Evolutionary conservation across 768 basidiomycete genomes (phyloP).

Genomic region (Asterophora lycoperdoides): DNA sequence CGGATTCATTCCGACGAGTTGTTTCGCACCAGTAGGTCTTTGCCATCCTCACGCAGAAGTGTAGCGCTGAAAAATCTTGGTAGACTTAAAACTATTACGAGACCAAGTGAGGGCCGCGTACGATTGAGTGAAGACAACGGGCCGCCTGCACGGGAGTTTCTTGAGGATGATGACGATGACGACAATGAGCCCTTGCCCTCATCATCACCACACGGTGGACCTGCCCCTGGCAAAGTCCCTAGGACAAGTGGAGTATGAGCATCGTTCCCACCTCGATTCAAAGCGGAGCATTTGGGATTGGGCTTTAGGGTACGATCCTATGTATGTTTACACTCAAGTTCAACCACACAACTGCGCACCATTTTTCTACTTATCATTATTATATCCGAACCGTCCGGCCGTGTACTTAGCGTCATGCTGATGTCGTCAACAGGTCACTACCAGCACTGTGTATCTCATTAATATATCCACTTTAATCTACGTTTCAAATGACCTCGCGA

Average conservation of each 20-base stretch:
- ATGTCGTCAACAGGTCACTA: neutral
- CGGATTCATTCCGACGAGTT: slow-evolving; percentile 48
- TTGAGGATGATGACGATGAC: slow-evolving; percentile 58
- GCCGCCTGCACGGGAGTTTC: slow-evolving; percentile 62
- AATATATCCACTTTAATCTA: neutral
- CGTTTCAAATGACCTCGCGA: too few relatives aligned
- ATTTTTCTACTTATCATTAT: too few relatives aligned
- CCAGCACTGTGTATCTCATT: neutral
- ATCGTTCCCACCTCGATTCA: neutral
- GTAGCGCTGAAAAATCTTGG: neutral
- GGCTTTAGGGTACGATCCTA: too few relatives aligned
- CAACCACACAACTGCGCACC: too few relatives aligned
- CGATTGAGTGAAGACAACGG: slow-evolving; percentile 70
- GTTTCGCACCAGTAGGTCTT: slow-evolving; percentile 58
- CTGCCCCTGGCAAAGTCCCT: neutral
- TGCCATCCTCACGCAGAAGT: neutral
- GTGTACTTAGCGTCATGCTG: neutral
- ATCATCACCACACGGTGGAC: slow-evolving; percentile 2
- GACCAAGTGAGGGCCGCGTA: slow-evolving; percentile 48
- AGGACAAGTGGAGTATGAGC: neutral
- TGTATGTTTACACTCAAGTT: too few relatives aligned
- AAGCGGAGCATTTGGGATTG: neutral
- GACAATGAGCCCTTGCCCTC: slow-evolving; percentile 29
- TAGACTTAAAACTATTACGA: slow-evolving; percentile 56
- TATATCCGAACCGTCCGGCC: too few relatives aligned